Evolutionary conservation across 257 asterid genomes (phyloP).

Genomic region (Solanum chmielewskii): DNA sequence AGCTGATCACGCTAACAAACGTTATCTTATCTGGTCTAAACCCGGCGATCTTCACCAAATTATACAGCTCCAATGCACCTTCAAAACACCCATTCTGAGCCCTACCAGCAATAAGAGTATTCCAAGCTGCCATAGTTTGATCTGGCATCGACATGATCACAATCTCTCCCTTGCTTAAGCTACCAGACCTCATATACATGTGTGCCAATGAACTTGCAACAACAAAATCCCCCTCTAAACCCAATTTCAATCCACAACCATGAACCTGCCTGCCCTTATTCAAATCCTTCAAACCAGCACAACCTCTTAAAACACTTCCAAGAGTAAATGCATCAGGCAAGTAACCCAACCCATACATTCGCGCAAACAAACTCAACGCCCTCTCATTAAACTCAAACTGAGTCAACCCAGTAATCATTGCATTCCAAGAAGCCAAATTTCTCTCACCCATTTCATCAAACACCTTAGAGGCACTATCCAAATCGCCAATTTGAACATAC

Average conservation of each 20-base stretch:
- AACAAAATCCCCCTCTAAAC: constrained; percentile 43
- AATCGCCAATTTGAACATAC: constrained; percentile 40
- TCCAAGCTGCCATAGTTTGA: constrained; percentile 42
- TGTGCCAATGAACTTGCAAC: constrained; percentile 72
- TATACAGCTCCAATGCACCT: constrained; percentile 55
- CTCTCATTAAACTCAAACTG: constrained; percentile 48
- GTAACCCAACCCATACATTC: constrained; percentile 49
- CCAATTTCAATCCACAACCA: constrained; percentile 35
- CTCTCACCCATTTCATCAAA: constrained; percentile 57
- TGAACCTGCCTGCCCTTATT: constrained; percentile 62
- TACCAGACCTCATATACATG: constrained; percentile 72
- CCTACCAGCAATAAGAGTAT: constrained; percentile 74
- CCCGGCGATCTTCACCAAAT: constrained; percentile 41
- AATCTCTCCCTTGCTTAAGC: constrained; percentile 53
- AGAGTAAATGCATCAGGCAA: constrained; percentile 62
- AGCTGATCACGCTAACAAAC: constrained; percentile 58
- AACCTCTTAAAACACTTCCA: constrained; percentile 70
- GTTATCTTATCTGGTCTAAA: constrained; percentile 73
- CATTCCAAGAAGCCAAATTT: constrained; percentile 91
- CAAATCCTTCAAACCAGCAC: constrained; percentile 82
- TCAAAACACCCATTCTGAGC: constrained; percentile 62
- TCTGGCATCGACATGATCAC: constrained; percentile 50
- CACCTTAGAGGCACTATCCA: constrained; percentile 36
- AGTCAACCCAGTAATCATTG: constrained; percentile 59
- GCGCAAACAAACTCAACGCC: constrained; percentile 37